These are phyloP conservation scores for Aegilops tauschii DNA, from an alignment of 176 grass and related monocot species.

Conservation along the genomic window DNA sequence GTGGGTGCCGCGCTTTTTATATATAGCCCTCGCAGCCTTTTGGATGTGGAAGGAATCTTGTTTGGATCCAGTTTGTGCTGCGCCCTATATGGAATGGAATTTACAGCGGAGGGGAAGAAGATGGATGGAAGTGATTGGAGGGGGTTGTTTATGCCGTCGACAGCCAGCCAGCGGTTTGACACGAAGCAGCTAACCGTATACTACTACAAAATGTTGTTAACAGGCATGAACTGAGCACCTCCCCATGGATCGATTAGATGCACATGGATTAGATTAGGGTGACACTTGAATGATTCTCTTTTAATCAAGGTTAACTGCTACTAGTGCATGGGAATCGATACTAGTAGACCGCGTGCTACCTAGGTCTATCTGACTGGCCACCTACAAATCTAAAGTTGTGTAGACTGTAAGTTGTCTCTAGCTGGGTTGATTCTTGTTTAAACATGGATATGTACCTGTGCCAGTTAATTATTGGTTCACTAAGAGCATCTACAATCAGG, in stretches of 20 bases:
- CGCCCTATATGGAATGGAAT: not conserved
- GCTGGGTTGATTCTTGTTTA: not conserved
- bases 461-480: not conserved
- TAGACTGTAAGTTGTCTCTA: not conserved
- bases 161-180: not conserved
- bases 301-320: not conserved
- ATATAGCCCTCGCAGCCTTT: not conserved
- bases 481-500: no score
- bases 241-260: not conserved
- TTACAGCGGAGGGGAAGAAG: not conserved
- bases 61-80: not conserved
- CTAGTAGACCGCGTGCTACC: not conserved
- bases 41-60: not conserved
- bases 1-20: not conserved
- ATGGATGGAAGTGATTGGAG: not conserved
- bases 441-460: not conserved
- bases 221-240: slow-evolving; percentile 7
- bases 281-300: not conserved
- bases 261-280: not conserved
- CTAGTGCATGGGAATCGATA: not conserved
- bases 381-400: not conserved
- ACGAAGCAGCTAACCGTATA: not conserved
- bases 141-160: not conserved
- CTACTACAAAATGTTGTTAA: not conserved
- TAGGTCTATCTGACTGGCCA: not conserved